phyloP scores from a whole-genome alignment of 192 early-diverging fungal genomes.

The Coemansia sp. region DNA sequence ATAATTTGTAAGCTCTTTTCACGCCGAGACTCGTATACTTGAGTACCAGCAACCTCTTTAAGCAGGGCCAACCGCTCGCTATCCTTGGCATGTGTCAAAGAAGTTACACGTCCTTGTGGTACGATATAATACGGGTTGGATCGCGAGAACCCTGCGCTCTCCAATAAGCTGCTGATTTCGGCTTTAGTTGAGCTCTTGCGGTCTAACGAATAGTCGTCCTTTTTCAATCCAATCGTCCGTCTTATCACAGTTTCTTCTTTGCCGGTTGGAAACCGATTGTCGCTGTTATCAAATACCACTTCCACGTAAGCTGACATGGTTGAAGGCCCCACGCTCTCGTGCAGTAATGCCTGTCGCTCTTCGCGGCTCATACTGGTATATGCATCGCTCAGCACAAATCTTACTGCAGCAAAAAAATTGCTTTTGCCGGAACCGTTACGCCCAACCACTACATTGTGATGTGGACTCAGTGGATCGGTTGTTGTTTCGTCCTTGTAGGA shows the following conservation, averaged over 20 bases:
- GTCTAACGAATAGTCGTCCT: constrained; percentile 98
- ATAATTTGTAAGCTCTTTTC: constrained; percentile 88
- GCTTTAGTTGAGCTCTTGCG: constrained; percentile 85
- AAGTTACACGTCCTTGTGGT: constrained; percentile 89
- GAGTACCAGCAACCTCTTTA: constrained; percentile 97
- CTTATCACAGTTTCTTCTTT: constrained; percentile 86
- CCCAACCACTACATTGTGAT: constrained; percentile 96
- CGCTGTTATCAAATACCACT: constrained; percentile 94
- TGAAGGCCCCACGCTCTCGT: constrained; percentile 87
- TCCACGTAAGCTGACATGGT: constrained; percentile 97
- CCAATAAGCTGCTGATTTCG: constrained; percentile 91
- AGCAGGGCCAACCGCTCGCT: constrained; percentile 81
- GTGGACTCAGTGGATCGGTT: constrained; percentile 86
- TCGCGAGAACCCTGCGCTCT: constrained; percentile 92
- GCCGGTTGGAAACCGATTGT: constrained; percentile 93
- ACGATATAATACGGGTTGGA: constrained; percentile 99
- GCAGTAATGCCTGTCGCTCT: constrained; percentile 89
- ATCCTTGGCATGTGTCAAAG: constrained; percentile 93
- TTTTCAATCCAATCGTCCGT: constrained; percentile 92
- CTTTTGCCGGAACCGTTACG: constrained; percentile 97
- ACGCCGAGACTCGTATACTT: constrained; percentile 90
- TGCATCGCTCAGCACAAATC: constrained; percentile 94
- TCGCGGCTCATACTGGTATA: constrained; percentile 91
- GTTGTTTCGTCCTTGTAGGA: constrained; percentile 97
- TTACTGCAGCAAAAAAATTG: constrained; percentile 94